Evolutionary conservation across 768 basidiomycete genomes (phyloP), one percentile per base, ranked within the genome.

Genomic region (Postia placenta): DNA sequence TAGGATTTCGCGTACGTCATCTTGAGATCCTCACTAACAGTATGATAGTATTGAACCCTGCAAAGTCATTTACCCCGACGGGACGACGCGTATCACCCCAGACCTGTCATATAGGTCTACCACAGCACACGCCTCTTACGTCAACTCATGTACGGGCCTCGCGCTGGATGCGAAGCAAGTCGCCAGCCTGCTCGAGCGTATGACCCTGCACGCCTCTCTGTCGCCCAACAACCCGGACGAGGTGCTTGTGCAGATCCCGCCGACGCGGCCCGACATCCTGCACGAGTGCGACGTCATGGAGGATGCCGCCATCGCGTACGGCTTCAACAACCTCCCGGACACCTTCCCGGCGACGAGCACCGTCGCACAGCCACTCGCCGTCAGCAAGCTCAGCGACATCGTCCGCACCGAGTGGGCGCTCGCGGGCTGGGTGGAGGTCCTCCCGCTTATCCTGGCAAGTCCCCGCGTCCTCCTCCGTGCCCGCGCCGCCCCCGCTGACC

Each of bases 241-340:
- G 57, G 73, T 99, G 37, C 59, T 75, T 15, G 85, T 98, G 23
- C 70, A 80, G 27, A 76, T 99, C 41, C 95, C 96, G 4, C 75
- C 88, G n/a, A 97, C 93, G n/a, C 81, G 96, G 30, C 93, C 96
- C 1, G 96, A 99, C 63, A 97, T 99, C 56, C 72, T 99, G 47
- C 96, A 99, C 64, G 93, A 98, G 65, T 96, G 94, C 61, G 96
- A 99, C 64, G 79, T 98, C 63, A 88, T 99, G 85, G 96, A 99
- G 64, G 96, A 99, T 55, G 92, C 87, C 2, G 96, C 96, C 9
- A 90, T 99, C 56, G 96, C 93, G 0, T 96, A 94, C 62, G 96
- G 96, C 1, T 98, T 92, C 75, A 97, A 99, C 72, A 96, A 95
- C 59, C 76, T 99, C 23, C 90, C 92, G 1, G 79, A 89, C 58